A percentile compares a stretch with the other conserved stretches of the same genome.
These are phyloP conservation scores for Candida ipomoeae DNA, from an alignment of 805 yeast genomes.

Conservation along the genomic window DNA sequence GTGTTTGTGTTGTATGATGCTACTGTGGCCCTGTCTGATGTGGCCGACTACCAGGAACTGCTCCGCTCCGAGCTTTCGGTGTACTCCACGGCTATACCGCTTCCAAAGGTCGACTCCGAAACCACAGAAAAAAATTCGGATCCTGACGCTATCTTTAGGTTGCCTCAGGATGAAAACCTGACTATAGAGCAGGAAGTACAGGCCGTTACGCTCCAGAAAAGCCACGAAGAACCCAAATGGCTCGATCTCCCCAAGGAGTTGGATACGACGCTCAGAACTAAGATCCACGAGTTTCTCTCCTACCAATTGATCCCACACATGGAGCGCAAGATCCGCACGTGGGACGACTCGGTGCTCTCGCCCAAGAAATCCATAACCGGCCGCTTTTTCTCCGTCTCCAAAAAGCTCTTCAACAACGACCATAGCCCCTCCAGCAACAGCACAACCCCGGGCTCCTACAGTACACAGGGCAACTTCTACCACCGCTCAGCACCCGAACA, in stretches of 20 bases:
- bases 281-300: conserved; percentile 45
- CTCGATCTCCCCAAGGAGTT: conserved; percentile 31
- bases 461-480: conserved; percentile 53
- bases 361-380: conserved; percentile 77
- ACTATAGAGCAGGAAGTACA: conserved; percentile 51
- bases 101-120: conserved; percentile 46
- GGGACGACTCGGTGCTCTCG: conserved; percentile 80
- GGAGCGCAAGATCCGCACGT: conserved; percentile 72
- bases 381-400: conserved; percentile 63
- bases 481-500: conserved; percentile 64
- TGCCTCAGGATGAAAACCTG: conserved; percentile 28
- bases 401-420: conserved; percentile 48
- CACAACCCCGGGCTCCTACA: conserved; percentile 37
- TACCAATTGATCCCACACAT: conserved; percentile 70
- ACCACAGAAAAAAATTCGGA: conserved; percentile 34
- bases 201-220: conserved; percentile 27
- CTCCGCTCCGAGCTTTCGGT: conserved; percentile 26
- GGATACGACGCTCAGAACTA: conserved; percentile 36
- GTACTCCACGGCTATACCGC: conserved; percentile 22
- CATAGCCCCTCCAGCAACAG: conserved; percentile 25
- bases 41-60: conserved; percentile 34
- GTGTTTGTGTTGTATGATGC: conserved; percentile 31
- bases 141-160: not conserved
- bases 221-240: conserved; percentile 10
- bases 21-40: conserved; percentile 9